phyloP scores from a whole-genome alignment of 768 basidiomycete genomes.

The Guyanaporus albipodus region DNA sequence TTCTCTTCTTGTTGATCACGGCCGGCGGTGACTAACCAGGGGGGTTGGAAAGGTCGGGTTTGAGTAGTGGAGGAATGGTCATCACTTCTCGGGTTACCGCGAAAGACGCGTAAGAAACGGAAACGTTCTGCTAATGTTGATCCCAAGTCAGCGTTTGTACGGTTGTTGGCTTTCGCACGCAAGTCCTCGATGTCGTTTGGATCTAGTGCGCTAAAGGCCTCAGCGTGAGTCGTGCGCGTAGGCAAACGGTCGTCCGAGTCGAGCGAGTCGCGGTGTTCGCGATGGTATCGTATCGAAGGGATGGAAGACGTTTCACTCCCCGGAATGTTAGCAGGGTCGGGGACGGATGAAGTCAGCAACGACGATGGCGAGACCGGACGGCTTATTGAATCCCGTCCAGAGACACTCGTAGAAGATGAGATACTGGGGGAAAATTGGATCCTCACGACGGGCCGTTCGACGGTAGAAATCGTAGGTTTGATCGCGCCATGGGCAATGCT shows the following conservation, averaged over 20 bases:
- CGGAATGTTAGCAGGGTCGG: not conserved
- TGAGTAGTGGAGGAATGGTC: constrained; percentile 22
- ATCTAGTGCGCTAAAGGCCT: constrained; percentile 58
- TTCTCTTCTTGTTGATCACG: constrained; percentile 65
- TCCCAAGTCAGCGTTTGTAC: constrained; percentile 16
- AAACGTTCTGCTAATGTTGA: constrained; percentile 16
- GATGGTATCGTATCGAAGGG: constrained; percentile 10
- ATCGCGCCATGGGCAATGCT: constrained; percentile 13
- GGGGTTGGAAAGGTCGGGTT: constrained; percentile 39
- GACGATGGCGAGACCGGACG: constrained; percentile 24
- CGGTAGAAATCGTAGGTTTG: constrained; percentile 7
- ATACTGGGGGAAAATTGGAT: constrained; percentile 16
- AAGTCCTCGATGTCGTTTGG: constrained; percentile 48
- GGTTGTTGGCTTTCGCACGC: constrained; percentile 31
- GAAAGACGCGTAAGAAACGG: constrained; percentile 25
- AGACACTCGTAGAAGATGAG: constrained; percentile 15
- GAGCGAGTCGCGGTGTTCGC: constrained; percentile 24
- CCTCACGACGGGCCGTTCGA: constrained; percentile 7
- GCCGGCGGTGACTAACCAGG: constrained; percentile 65
- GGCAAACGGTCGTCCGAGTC: constrained; percentile 31
- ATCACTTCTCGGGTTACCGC: constrained; percentile 17
- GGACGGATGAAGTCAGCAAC: constrained; percentile 6
- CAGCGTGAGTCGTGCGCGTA: constrained; percentile 56
- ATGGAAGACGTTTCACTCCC: constrained; percentile 11
- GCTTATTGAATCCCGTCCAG: constrained; percentile 5